Percentiles rank a stretch among this genome's conserved stretches.
These are phyloP conservation scores for Amborella trichopoda DNA, from an alignment of 164 flowering plant species.

Conservation along the genomic window DNA sequence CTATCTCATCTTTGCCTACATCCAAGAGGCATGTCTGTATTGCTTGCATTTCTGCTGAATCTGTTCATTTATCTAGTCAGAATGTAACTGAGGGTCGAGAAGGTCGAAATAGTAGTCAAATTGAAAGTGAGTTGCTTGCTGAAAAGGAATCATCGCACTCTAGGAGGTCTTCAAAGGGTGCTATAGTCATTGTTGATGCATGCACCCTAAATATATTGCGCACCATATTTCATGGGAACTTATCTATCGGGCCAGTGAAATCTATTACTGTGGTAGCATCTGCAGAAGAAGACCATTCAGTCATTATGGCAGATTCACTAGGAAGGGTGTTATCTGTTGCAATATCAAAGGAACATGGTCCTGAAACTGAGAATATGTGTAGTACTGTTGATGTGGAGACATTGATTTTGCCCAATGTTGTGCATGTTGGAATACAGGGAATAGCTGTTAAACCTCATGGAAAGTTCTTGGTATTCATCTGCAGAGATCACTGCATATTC, in stretches of 20 bases:
- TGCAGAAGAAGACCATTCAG: conserved; percentile 27
- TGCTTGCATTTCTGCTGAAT: conserved; percentile 40
- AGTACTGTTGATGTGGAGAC: conserved; percentile 18
- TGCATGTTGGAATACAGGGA: conserved; percentile 19
- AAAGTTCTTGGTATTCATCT: conserved; percentile 45
- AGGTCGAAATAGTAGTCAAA: conserved; percentile 5
- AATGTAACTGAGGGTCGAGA: conserved; percentile 23
- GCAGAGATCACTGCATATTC: conserved; percentile 47
- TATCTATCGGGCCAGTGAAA: conserved; percentile 52
- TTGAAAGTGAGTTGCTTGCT: conserved; percentile 7
- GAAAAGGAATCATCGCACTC: conserved; percentile 28
- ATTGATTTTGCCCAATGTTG: conserved; percentile 17
- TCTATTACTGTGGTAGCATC: conserved; percentile 50
- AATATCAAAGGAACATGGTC: conserved; percentile 26
- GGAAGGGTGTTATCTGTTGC: conserved; percentile 47
- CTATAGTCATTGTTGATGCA: conserved; percentile 73
- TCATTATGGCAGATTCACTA: conserved; percentile 40
- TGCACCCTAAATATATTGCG: conserved; percentile 59
- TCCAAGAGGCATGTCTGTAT: conserved; percentile 74
- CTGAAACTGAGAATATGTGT: conserved; percentile 19
- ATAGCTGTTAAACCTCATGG: conserved; percentile 39
- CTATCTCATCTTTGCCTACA: conserved; percentile 37
- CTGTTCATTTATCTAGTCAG: conserved; percentile 13
- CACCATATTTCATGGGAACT: conserved; percentile 67
- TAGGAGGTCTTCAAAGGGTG: conserved; percentile 37